Evolutionary conservation across 306 rosid genomes (phyloP), one percentile per base, ranked within the genome.

Genomic region (Pterocarpus santalinus): DNA sequence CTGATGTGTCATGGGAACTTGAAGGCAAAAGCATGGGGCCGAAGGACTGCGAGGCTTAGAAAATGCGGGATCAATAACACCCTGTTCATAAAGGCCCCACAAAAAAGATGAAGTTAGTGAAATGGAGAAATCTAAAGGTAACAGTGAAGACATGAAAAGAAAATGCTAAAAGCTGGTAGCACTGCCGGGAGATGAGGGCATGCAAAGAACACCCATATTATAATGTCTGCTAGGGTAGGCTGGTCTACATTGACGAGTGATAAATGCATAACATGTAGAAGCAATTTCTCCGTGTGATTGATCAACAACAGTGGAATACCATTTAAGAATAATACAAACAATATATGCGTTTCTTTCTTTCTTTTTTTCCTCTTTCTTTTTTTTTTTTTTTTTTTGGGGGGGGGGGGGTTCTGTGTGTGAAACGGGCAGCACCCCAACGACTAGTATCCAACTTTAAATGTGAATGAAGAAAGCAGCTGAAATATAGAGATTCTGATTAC

Each of bases 1-100:
- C 88, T 77, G 92, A 57, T 80, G 86, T 4, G 90, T 61, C 13
- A 33, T 55, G 9, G 97, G 92, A 76, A 93, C 86, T 65, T 92
- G 86, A 76, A 96, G 97, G 92, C 99, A 96, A 87, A 94, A 90
- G 92, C 99, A 96, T 5, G 97, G 91, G n/a, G 85, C 32, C 88
- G 83, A 85, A 3, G 89, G 92, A 74, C 73, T 71, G 5, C 97
- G 98, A 64, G 97, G 97, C 89, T 88, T 93, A 2, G 88, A 87
- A 83, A 93, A 96, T 8, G 99, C 97, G 4, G 80, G 86, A 67
- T 94, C 97, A 58, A 94, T 72, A 64, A 92, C 68, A 36, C 99
- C 99, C 99, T 96, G 86, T 36, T 13, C 85, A 79, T 46, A 15
- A 81, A 82, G 70, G 52, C 5, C 1, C 36, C 30, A 72, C 38